Conservation (phyloP, 257 asterid species). For the Jacaranda mimosifolia region DNA sequence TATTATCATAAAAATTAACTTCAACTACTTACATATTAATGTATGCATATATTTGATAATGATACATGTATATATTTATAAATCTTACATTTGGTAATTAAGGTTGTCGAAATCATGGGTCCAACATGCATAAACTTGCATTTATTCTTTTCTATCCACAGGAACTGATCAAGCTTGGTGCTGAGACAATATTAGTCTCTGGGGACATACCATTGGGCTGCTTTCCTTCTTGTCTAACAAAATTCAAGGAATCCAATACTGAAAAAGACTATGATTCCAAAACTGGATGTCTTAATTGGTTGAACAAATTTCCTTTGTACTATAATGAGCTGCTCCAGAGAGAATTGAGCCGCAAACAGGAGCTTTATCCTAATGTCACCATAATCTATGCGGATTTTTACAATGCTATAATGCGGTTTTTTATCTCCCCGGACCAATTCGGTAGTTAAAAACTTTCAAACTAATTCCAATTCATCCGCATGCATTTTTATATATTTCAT, state of each 20-base stretch:
- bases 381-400: slow-evolving; percentile 62
- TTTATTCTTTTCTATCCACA: background rate
- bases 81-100: too few relatives aligned
- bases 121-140: too few relatives aligned
- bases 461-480: too few relatives aligned
- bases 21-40: too few relatives aligned
- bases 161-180: slow-evolving; percentile 65
- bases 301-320: slow-evolving; percentile 47
- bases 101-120: too few relatives aligned
- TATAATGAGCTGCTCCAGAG: slow-evolving; percentile 53
- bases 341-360: slow-evolving; percentile 44
- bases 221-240: slow-evolving; percentile 41
- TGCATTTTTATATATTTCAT: too few relatives aligned
- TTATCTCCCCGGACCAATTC: slow-evolving; percentile 40
- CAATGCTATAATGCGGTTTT: slow-evolving; percentile 50
- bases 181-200: slow-evolving; percentile 55
- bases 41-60: too few relatives aligned
- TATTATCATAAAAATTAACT: too few relatives aligned
- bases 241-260: slow-evolving; percentile 26
- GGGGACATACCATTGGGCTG: slow-evolving; percentile 64
- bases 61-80: too few relatives aligned
- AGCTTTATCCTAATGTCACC: slow-evolving; percentile 47
- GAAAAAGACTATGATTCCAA: slow-evolving; percentile 44
- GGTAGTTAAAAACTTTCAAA: slow-evolving; percentile 21
- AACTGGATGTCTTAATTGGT: slow-evolving; percentile 63